A percentile compares a stretch with the other conserved stretches of the same genome.
These are phyloP conservation scores for Arabidopsis thaliana DNA, from an alignment of 345 rosid species.

Conservation along the genomic window DNA sequence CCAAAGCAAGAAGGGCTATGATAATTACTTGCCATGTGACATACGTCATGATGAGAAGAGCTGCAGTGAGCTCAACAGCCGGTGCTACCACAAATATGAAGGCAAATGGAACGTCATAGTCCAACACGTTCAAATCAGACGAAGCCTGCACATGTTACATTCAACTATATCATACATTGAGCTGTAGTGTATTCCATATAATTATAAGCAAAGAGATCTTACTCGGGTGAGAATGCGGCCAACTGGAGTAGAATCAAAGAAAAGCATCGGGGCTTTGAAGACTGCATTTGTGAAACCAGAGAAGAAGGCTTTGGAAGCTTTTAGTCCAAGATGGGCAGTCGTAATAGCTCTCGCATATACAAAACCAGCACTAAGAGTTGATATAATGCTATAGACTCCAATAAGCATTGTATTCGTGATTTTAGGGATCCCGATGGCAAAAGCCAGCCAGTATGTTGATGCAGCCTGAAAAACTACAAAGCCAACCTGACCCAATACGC, in stretches of 20 bases:
- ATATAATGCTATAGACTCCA: slow-evolving; percentile 66
- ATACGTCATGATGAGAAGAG: slow-evolving; percentile 60
- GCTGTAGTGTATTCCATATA: slow-evolving; percentile 15
- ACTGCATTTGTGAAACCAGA: slow-evolving; percentile 65
- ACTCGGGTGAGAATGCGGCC: slow-evolving; percentile 80
- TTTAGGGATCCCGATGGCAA: slow-evolving; percentile 59
- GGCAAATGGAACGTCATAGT: slow-evolving; percentile 66
- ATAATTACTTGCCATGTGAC: slow-evolving; percentile 87
- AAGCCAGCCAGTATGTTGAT: slow-evolving; percentile 78
- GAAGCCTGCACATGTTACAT: slow-evolving; percentile 58
- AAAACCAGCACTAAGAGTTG: slow-evolving; percentile 59
- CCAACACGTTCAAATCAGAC: slow-evolving; percentile 73
- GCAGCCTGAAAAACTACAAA: slow-evolving; percentile 66
- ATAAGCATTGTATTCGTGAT: slow-evolving; percentile 50
- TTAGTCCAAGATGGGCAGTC: slow-evolving; percentile 64
- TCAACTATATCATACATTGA: slow-evolving; percentile 10
- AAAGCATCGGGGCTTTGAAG: slow-evolving; percentile 76
- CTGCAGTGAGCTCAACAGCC: slow-evolving; percentile 50
- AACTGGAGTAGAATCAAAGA: slow-evolving; percentile 81
- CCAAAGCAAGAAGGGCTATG: slow-evolving; percentile 59
- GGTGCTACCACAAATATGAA: slow-evolving; percentile 50
- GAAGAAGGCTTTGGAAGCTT: slow-evolving; percentile 73
- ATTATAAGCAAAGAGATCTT: slow-evolving; percentile 38
- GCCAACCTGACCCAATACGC: slow-evolving; percentile 45
- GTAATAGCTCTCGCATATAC: slow-evolving; percentile 52